Conservation (phyloP, 345 rosid genomes). For the Salix exigua region DNA sequence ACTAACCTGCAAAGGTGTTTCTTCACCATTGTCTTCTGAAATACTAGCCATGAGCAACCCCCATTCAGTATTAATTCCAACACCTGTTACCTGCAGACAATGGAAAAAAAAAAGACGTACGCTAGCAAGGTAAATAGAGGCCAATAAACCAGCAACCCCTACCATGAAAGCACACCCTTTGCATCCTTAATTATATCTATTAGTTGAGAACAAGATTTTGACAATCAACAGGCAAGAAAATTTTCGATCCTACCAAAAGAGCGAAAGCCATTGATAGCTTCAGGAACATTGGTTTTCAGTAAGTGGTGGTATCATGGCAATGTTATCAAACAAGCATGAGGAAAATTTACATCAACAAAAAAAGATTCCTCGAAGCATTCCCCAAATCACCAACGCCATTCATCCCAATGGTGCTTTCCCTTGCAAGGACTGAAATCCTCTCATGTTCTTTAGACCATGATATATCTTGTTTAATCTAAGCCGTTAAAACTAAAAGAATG, state of each 20-base stretch:
- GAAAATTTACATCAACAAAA: neutral
- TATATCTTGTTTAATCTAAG: neutral
- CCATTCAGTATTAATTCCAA: constrained; percentile 36
- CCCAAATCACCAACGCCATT: neutral
- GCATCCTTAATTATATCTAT: neutral
- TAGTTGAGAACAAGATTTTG: neutral
- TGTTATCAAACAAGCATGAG: neutral
- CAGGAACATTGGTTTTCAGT: neutral
- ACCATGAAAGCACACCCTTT: neutral
- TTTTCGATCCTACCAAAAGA: neutral
- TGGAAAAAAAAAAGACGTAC: neutral
- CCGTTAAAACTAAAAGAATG: neutral
- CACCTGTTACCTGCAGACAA: constrained; percentile 25
- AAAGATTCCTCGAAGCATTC: neutral
- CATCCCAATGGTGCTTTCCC: neutral
- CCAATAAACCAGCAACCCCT: neutral
- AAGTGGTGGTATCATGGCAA: neutral
- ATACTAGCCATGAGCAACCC: constrained; percentile 38
- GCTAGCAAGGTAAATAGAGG: neutral
- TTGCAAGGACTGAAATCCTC: neutral
- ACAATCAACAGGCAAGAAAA: neutral
- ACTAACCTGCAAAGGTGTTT: constrained; percentile 36
- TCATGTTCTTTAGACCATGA: neutral
- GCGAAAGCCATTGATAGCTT: neutral
- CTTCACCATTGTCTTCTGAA: constrained; percentile 39